Percentiles rank a stretch among this genome's conserved stretches.
Conservation (phyloP, 495 filamentous ascomycete species). For the Aspergillus conjunctus region DNA sequence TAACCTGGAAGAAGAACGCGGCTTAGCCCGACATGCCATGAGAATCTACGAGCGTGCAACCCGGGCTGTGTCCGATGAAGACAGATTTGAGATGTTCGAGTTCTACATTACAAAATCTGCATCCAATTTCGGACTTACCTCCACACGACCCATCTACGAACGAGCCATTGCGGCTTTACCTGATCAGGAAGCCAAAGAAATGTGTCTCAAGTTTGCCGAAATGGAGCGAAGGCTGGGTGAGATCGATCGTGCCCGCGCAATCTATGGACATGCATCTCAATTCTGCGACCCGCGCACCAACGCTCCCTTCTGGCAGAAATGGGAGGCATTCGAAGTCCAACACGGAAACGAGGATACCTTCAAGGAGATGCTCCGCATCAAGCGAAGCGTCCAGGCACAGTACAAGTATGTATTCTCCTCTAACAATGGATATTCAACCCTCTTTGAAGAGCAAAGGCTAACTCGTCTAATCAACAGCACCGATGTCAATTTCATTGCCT, state of each 20-base stretch:
- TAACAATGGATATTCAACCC: slow-evolving; percentile 1
- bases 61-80: slow-evolving; percentile 91
- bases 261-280: slow-evolving; percentile 95
- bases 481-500: slow-evolving; percentile 97
- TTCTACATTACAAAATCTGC: slow-evolving; percentile 99
- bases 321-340: slow-evolving; percentile 95
- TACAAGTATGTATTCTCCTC: slow-evolving; percentile 71
- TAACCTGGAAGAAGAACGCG: slow-evolving; percentile 93
- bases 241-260: slow-evolving; percentile 92
- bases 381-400: slow-evolving; percentile 94
- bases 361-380: slow-evolving; percentile 98
- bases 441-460: slow-evolving; percentile 13
- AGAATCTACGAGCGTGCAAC: slow-evolving; percentile 98
- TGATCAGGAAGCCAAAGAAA: slow-evolving; percentile 90
- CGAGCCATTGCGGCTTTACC: slow-evolving; percentile 88
- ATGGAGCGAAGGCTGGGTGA: slow-evolving; percentile 97
- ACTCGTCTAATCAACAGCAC: slow-evolving; percentile 53
- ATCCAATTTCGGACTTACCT: slow-evolving; percentile 95
- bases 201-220: slow-evolving; percentile 99
- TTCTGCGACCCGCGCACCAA: slow-evolving; percentile 95
- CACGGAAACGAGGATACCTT: slow-evolving; percentile 99
- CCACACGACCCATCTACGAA: slow-evolving; percentile 96
- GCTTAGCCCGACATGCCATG: slow-evolving; percentile 97
- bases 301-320: slow-evolving; percentile 90
- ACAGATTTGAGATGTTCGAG: slow-evolving; percentile 96